Evolutionary conservation across 495 filamentous ascomycete genomes (phyloP).

Genomic region (Penicillium coprophilum): DNA sequence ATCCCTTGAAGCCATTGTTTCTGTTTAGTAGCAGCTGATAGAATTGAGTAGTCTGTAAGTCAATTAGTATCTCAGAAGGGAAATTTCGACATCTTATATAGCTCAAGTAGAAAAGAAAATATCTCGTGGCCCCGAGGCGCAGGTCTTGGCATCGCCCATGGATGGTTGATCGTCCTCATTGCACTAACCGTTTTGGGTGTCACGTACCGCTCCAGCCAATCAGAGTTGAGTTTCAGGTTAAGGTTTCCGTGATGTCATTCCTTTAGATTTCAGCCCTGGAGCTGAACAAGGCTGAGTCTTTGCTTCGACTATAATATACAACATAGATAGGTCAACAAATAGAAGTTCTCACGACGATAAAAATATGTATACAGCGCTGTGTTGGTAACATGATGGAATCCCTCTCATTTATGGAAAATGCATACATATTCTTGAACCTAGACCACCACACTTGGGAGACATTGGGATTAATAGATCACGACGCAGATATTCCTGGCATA

Average conservation of each 20-base stretch:
- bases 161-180: neutral
- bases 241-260: constrained; percentile 7
- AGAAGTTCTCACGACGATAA: neutral
- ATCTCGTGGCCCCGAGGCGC: neutral
- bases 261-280: neutral
- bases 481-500: neutral
- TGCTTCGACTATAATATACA: neutral
- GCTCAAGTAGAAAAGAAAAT: neutral
- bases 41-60: neutral
- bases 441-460: neutral
- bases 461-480: neutral
- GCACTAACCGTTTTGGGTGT: constrained; percentile 6
- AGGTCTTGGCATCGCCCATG: neutral
- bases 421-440: neutral
- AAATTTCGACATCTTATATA: neutral
- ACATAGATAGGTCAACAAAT: neutral
- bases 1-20: constrained; percentile 1
- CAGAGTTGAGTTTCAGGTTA: neutral
- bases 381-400: neutral
- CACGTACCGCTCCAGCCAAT: constrained; percentile 2
- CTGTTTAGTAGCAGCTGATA: neutral
- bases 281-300: neutral
- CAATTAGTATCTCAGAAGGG: neutral
- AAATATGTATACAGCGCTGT: neutral
- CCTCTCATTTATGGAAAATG: neutral